Conservation (phyloP, 306 rosid genomes). For the Cyclanthera cordifolia region DNA sequence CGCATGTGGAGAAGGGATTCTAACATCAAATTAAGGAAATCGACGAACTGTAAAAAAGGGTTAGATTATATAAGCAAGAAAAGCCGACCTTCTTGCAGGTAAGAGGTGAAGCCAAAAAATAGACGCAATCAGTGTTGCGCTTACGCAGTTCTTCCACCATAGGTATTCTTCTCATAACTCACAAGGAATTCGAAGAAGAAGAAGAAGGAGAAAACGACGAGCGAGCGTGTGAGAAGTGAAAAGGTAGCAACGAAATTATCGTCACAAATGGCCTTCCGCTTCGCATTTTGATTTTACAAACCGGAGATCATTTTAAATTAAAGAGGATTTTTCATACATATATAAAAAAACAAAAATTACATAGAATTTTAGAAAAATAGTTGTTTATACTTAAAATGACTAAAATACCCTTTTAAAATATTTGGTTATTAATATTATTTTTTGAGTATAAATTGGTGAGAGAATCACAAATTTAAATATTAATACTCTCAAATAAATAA, state of each 20-base stretch:
- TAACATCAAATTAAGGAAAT: neutral
- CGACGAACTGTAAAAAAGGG: no score
- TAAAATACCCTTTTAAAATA: no score
- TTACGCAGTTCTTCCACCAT: slow-evolving; percentile 62
- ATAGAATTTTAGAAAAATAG: no score
- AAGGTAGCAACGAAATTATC: neutral
- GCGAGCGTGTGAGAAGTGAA: neutral
- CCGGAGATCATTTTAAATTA: neutral
- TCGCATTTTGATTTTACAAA: neutral
- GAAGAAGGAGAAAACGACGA: neutral
- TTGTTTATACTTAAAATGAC: no score
- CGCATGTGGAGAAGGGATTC: neutral
- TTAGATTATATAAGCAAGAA: neutral
- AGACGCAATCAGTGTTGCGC: slow-evolving; percentile 72
- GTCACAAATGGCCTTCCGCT: neutral
- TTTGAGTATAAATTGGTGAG: no score
- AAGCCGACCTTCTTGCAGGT: slow-evolving; percentile 74
- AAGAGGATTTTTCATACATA: no score
- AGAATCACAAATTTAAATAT: no score
- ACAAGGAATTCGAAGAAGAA: neutral
- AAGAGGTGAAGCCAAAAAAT: slow-evolving; percentile 81
- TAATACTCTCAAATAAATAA: no score
- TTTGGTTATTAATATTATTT: no score
- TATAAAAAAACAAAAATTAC: no score
- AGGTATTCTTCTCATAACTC: neutral